Conservation (phyloP, 768 basidiomycete genomes). For the Russula dissimulans region DNA sequence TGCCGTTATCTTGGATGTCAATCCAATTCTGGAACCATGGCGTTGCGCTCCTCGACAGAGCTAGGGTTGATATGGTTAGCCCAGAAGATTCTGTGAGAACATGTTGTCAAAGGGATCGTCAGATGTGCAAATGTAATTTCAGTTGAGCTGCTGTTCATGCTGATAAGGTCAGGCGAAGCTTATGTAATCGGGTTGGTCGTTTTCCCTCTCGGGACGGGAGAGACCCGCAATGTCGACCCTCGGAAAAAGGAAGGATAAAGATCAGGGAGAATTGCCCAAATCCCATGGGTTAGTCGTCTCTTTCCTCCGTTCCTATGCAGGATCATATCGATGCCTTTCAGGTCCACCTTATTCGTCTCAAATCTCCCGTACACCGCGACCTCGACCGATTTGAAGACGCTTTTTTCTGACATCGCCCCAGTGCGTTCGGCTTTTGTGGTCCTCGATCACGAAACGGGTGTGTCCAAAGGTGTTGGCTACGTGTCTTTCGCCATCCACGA, state of each 20-base stretch:
- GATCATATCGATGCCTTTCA: conserved; percentile 24
- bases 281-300: conserved; percentile 29
- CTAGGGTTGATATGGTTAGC: not conserved
- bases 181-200: not conserved
- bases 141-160: too few species aligned
- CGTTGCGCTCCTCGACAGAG: not conserved
- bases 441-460: conserved; percentile 58
- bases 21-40: not conserved
- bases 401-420: conserved; percentile 94
- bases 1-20: not conserved
- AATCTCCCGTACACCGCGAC: conserved; percentile 89
- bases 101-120: not conserved
- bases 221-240: conserved; percentile 23
- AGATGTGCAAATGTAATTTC: too few species aligned
- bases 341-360: conserved; percentile 87
- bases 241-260: conserved; percentile 38
- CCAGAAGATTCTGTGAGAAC: not conserved
- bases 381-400: conserved; percentile 79
- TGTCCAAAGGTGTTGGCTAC: conserved; percentile 94
- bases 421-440: conserved; percentile 93
- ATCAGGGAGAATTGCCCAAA: conserved; percentile 23
- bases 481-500: conserved; percentile 85
- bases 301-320: not conserved
- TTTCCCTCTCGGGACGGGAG: not conserved
- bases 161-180: not conserved